Evolutionary conservation across 1,139 yeast species (phyloP).

Genomic region (Yamadazyma spencermartinsiae): DNA sequence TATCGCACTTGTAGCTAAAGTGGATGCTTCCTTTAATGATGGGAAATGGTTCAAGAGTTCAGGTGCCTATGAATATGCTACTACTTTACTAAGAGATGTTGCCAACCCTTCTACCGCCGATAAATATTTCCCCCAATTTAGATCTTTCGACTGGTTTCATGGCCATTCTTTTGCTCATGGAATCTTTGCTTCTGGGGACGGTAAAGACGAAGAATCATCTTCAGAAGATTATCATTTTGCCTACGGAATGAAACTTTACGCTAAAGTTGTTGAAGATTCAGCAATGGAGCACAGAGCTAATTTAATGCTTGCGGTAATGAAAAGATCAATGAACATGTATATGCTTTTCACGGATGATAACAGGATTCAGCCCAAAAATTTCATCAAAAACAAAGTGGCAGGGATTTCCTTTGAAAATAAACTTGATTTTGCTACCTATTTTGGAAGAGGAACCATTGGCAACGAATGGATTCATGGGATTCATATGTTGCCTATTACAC

Average conservation of each 20-base stretch:
- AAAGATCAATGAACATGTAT: conserved; percentile 43
- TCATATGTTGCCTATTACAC: conserved; percentile 50
- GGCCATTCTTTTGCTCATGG: conserved; percentile 53
- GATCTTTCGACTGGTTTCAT: conserved; percentile 48
- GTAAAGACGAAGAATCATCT: conserved; percentile 48
- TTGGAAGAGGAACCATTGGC: conserved; percentile 44
- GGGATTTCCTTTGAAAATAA: conserved; percentile 50
- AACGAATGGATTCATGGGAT: conserved; percentile 52
- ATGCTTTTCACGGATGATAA: conserved; percentile 44
- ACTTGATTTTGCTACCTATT: conserved; percentile 45
- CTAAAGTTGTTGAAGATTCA: conserved; percentile 30
- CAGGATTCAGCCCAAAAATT: conserved; percentile 35
- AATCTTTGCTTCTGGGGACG: conserved; percentile 45
- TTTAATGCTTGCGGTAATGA: conserved; percentile 45
- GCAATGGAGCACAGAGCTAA: conserved; percentile 41
- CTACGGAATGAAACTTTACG: conserved; percentile 44
- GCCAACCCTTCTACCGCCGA: conserved; percentile 42
- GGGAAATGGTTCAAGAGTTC: conserved; percentile 32
- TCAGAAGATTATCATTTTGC: conserved; percentile 49
- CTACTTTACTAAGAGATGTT: conserved; percentile 39
- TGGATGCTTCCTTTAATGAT: conserved; percentile 38
- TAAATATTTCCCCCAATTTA: conserved; percentile 37
- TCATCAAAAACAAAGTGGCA: conserved; percentile 43
- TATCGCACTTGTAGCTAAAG: conserved; percentile 60
- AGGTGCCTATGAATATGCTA: conserved; percentile 32